Conservation (phyloP, 2,329 filamentous ascomycete genomes). For the Colletotrichum sojae region DNA sequence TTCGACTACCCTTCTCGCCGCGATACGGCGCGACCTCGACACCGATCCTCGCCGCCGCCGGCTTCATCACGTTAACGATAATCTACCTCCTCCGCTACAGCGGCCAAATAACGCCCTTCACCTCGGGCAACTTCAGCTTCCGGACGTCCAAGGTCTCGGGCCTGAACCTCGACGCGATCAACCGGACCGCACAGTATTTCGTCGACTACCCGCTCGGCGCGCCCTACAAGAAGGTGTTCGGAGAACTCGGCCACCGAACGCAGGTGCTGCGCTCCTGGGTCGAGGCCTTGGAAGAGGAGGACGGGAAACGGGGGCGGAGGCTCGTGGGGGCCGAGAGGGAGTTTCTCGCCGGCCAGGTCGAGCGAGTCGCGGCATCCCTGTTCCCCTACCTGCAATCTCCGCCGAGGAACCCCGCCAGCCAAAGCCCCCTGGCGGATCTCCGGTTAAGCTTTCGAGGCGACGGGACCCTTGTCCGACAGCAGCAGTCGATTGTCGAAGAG, state of each 20-base stretch:
- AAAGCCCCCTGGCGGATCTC: conserved; percentile 42
- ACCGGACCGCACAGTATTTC: conserved; percentile 41
- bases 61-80: conserved; percentile 22
- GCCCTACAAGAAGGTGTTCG: conserved; percentile 51
- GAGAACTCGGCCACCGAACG: conserved; percentile 50
- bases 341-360: conserved; percentile 32
- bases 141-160: conserved; percentile 9
- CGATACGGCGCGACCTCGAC: conserved; percentile 27
- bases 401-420: conserved; percentile 30
- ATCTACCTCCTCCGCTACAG: conserved; percentile 27
- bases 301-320: neutral
- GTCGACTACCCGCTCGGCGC: conserved; percentile 47
- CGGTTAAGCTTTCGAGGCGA: conserved; percentile 38
- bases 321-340: conserved; percentile 37
- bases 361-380: conserved; percentile 39
- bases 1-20: conserved; percentile 21
- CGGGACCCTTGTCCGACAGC: conserved; percentile 1
- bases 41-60: conserved; percentile 19
- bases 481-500: conserved; percentile 11
- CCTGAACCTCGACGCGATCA: conserved; percentile 38
- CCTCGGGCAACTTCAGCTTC: conserved; percentile 23
- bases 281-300: conserved; percentile 30
- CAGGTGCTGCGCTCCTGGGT: conserved; percentile 44
- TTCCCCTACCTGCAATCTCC: conserved; percentile 34
- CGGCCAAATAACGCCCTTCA: conserved; percentile 25